phyloP scores from a whole-genome alignment of 1,284 basidiomycete species.

The Cutaneotrichosporon mucoides region DNA sequence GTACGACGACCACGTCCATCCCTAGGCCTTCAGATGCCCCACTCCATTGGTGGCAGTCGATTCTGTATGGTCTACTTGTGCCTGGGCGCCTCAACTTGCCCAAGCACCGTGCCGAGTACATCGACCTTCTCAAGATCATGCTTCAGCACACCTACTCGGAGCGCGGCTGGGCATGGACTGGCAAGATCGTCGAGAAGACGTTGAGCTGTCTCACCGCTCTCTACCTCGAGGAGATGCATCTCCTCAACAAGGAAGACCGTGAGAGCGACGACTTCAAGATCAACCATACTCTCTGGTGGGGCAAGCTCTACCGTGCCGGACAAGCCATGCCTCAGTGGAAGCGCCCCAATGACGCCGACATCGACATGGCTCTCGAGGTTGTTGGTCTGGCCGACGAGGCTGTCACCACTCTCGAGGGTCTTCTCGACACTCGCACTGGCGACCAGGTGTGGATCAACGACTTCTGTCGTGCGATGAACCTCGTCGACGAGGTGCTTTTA shows the following conservation, averaged over 20 bases:
- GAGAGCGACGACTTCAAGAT: conserved; percentile 67
- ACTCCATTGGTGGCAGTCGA: conserved; percentile 71
- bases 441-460: conserved; percentile 79
- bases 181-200: conserved; percentile 72
- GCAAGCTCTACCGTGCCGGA: conserved; percentile 70
- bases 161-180: conserved; percentile 79
- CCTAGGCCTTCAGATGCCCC: conserved; percentile 85
- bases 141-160: conserved; percentile 80
- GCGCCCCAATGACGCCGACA: conserved; percentile 53
- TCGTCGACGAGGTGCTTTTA: conserved; percentile 36
- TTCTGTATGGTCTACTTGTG: conserved; percentile 38
- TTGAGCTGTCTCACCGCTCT: conserved; percentile 71
- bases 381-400: conserved; percentile 59
- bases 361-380: conserved; percentile 75
- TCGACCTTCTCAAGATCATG: conserved; percentile 66
- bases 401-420: conserved; percentile 61
- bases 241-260: conserved; percentile 82
- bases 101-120: conserved; percentile 27
- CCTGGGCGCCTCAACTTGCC: conserved; percentile 34
- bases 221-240: conserved; percentile 77
- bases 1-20: conserved; percentile 80
- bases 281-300: conserved; percentile 76
- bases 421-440: conserved; percentile 57
- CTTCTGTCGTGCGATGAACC: conserved; percentile 71
- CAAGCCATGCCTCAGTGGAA: conserved; percentile 89